Evolutionary conservation across 2,329 filamentous ascomycete genomes (phyloP).

Genomic region (Didymella pinodella): DNA sequence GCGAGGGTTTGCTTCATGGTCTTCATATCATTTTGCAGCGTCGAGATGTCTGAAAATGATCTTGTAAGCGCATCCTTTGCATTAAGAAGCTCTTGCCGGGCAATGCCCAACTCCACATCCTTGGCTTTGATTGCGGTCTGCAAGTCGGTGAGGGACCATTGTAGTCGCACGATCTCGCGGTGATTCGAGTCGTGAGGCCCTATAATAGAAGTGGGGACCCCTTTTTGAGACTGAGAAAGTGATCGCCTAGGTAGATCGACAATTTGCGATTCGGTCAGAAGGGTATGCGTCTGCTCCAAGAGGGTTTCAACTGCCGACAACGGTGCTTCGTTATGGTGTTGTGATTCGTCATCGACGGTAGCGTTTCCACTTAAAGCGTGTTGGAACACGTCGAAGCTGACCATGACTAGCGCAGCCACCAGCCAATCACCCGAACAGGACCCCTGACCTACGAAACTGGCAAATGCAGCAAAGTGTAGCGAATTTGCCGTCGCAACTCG

Average conservation of each 20-base stretch:
- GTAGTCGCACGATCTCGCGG: constrained; percentile 42
- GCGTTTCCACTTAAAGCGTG: constrained; percentile 26
- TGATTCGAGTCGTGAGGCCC: constrained; percentile 32
- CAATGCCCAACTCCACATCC: constrained; percentile 36
- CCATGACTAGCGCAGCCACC: constrained; percentile 42
- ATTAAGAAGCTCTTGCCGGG: constrained; percentile 39
- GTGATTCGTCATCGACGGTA: constrained; percentile 27
- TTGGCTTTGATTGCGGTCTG: constrained; percentile 40
- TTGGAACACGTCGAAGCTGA: constrained; percentile 44
- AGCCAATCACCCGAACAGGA: constrained; percentile 33
- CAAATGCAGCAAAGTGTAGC: constrained; percentile 35
- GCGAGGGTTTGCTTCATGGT: constrained; percentile 41
- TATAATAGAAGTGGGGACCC: constrained; percentile 18
- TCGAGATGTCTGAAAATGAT: constrained; percentile 41
- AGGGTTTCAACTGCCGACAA: constrained; percentile 41
- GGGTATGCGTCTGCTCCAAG: constrained; percentile 29
- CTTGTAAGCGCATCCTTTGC: constrained; percentile 41
- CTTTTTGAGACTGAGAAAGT: constrained; percentile 18
- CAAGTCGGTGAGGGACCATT: constrained; percentile 34
- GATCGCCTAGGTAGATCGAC: constrained; percentile 14
- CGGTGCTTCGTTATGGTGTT: constrained; percentile 19
- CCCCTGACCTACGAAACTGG: constrained; percentile 33
- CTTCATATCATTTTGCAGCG: constrained; percentile 42
- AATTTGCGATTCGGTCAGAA: constrained; percentile 30
- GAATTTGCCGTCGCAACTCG: constrained; percentile 30